Percentiles rank a stretch among this genome's conserved stretches.
These are phyloP conservation scores for Ramalina peruviana DNA, from an alignment of 495 filamentous ascomycete genomes.

Conservation along the genomic window DNA sequence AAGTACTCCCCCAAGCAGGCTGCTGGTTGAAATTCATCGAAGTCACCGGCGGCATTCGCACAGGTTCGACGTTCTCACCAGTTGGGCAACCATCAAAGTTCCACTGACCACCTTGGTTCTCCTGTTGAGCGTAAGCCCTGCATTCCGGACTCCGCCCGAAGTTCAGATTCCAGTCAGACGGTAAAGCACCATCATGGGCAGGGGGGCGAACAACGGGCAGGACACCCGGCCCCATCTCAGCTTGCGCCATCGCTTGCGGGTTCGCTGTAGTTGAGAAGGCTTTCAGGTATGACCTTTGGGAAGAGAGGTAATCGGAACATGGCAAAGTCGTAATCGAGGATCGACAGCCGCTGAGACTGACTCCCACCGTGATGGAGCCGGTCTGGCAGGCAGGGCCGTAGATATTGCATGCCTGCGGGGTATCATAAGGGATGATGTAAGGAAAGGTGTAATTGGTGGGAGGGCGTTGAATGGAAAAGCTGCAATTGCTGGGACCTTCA, in stretches of 20 bases:
- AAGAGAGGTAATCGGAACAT: conserved; percentile 4
- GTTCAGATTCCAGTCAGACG: neutral
- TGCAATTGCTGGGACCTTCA: too few species aligned
- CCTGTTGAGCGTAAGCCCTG: neutral
- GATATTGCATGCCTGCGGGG: neutral
- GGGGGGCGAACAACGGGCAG: too few species aligned
- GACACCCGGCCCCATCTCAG: too few species aligned
- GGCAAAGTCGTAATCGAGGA: neutral
- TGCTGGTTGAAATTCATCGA: too few species aligned
- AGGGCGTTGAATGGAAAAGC: too few species aligned
- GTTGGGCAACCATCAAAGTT: too few species aligned
- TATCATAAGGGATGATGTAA: neutral
- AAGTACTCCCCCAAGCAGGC: too few species aligned
- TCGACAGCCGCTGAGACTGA: neutral
- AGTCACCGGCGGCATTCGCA: too few species aligned
- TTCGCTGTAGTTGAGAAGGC: neutral
- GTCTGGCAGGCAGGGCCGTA: conserved; percentile 1
- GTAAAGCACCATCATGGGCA: too few species aligned
- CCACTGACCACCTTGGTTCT: too few species aligned
- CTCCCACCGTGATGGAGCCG: neutral
- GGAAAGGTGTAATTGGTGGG: neutral
- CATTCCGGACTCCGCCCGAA: conserved; percentile 5
- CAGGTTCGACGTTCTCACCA: too few species aligned
- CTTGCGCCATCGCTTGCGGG: too few species aligned
- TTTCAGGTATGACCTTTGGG: neutral